Conservation (phyloP, 2,329 filamentous ascomycete species). For the Diplodia intermedia region DNA sequence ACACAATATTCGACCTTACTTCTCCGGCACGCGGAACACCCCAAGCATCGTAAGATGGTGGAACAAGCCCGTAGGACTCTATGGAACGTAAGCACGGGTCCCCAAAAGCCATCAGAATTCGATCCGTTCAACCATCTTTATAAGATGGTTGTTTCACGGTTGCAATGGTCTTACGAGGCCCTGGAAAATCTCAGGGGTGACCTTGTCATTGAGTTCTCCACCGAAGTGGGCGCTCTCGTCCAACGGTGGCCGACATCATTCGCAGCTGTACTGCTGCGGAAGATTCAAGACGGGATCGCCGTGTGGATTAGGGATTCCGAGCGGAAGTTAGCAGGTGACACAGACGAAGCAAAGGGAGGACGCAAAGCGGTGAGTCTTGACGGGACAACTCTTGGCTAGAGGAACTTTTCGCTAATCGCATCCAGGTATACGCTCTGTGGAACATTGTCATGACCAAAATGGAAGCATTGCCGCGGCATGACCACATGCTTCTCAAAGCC, state of each 20-base stretch:
- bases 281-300: conserved; percentile 67
- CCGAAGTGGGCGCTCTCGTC: conserved; percentile 56
- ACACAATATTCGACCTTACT: conserved; percentile 47
- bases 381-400: conserved; percentile 43
- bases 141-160: conserved; percentile 60
- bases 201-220: conserved; percentile 58
- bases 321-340: conserved; percentile 39
- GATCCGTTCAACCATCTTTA: conserved; percentile 74
- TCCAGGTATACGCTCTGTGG: conserved; percentile 50
- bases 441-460: conserved; percentile 59
- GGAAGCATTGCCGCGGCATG: conserved; percentile 64
- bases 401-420: conserved; percentile 34
- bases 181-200: conserved; percentile 51
- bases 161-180: conserved; percentile 63
- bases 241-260: conserved; percentile 54
- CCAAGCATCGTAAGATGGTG: conserved; percentile 49
- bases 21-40: conserved; percentile 59
- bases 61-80: conserved; percentile 70
- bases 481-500: conserved; percentile 62
- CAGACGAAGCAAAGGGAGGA: conserved; percentile 36
- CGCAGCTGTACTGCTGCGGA: conserved; percentile 63
- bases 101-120: conserved; percentile 47
- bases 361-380: conserved; percentile 59
- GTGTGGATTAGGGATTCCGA: conserved; percentile 68
- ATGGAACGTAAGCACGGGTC: conserved; percentile 63